Evolutionary conservation across 176 grass and related monocot genomes (phyloP).

Genomic region (Oryza brachyantha): DNA sequence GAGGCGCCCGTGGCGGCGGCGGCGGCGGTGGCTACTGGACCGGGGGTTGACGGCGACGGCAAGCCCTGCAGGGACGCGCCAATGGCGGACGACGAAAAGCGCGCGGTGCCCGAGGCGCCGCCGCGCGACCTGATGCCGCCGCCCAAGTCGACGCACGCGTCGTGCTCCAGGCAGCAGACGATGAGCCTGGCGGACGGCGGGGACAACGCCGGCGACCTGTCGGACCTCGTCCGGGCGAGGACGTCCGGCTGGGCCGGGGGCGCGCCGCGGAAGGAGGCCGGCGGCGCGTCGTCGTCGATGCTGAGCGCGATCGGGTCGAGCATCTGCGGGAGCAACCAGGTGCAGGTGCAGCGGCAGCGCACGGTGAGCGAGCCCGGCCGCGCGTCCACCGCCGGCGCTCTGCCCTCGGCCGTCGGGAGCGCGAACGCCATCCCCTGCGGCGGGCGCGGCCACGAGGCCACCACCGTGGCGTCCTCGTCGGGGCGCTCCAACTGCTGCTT

Average conservation of each 20-base stretch:
- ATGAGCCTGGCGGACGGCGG: conserved; percentile 19
- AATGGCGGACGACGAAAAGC: not conserved
- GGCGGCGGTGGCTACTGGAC: not conserved
- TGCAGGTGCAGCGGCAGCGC: conserved; percentile 26
- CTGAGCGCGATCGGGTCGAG: conserved; percentile 65
- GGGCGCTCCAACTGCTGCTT: conserved; percentile 56
- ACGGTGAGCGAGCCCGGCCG: conserved; percentile 27
- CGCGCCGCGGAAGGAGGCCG: conserved; percentile 10
- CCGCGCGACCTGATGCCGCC: conserved; percentile 65
- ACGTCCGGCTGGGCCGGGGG: not conserved
- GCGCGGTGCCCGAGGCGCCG: conserved; percentile 22
- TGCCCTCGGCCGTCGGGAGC: conserved; percentile 44
- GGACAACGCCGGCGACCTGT: conserved; percentile 27
- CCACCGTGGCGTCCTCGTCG: conserved; percentile 39
- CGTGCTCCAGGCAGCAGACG: conserved; percentile 43
- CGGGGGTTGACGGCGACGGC: not conserved
- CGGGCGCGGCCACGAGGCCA: conserved; percentile 18
- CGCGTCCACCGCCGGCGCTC: not conserved
- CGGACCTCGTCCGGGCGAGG: conserved; percentile 25
- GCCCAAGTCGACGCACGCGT: conserved; percentile 46
- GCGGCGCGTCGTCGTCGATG: conserved; percentile 41
- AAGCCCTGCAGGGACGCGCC: not conserved
- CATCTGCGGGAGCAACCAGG: conserved; percentile 77
- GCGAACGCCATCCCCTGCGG: conserved; percentile 26
- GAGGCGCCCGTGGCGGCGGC: conserved; percentile 8